Conservation (phyloP, 1,284 basidiomycete species). For the Serendipita sp. region DNA sequence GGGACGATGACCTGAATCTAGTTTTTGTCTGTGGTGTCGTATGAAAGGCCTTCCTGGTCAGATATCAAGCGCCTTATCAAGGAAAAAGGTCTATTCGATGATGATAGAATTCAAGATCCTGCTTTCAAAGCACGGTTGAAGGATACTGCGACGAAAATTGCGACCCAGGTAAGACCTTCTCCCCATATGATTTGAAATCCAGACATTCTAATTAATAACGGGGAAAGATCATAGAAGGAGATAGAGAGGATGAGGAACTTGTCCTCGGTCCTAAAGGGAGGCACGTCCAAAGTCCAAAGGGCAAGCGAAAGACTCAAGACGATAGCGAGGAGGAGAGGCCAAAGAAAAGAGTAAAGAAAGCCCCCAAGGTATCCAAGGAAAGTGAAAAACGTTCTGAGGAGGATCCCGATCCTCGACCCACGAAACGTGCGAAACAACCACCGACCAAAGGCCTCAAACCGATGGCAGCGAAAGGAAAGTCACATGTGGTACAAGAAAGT, state of each 20-base stretch:
- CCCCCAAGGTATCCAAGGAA: neutral
- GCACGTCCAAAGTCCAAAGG: too few relatives aligned
- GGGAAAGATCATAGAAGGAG: neutral
- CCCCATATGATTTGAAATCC: neutral
- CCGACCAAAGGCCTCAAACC: neutral
- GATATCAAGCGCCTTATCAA: neutral
- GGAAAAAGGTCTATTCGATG: neutral
- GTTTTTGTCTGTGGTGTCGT: neutral
- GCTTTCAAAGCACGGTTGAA: constrained; percentile 3
- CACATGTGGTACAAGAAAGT: neutral
- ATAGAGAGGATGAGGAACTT: neutral
- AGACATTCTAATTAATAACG: neutral
- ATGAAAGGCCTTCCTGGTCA: neutral
- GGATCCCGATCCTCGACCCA: neutral
- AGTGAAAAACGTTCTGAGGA: neutral
- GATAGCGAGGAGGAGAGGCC: too few relatives aligned
- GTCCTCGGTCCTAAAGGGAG: too few relatives aligned
- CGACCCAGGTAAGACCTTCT: neutral
- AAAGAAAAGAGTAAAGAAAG: neutral
- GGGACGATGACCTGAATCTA: neutral
- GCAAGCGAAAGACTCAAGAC: too few relatives aligned
- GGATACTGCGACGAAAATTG: neutral
- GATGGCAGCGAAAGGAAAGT: neutral
- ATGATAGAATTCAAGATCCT: neutral
- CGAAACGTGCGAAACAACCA: neutral